Percentiles rank a stretch among this genome's conserved stretches.
Evolutionary conservation across 495 filamentous ascomycete species (phyloP).

Genomic region (Rostrohypoxylon terebratum): DNA sequence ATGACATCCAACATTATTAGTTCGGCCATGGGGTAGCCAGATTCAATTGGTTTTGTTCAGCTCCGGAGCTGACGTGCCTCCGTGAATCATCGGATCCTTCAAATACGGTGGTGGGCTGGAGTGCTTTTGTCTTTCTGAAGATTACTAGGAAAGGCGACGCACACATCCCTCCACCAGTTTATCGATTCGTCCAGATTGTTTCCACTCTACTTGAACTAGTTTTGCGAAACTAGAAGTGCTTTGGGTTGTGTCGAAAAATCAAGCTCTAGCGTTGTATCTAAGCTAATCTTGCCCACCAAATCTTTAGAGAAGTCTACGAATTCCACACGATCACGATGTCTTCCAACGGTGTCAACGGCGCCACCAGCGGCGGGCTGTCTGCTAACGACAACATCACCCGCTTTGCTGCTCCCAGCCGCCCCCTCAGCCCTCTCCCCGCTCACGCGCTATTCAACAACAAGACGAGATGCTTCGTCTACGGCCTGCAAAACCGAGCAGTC

Average conservation of each 20-base stretch:
- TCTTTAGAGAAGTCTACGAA: constrained; percentile 24
- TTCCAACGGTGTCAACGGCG: constrained; percentile 59
- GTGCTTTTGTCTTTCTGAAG: constrained; percentile 13
- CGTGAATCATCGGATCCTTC: constrained; percentile 32
- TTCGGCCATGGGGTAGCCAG: neutral
- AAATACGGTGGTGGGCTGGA: constrained; percentile 8
- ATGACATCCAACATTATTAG: neutral
- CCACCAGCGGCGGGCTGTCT: constrained; percentile 62
- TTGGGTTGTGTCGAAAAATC: constrained; percentile 10
- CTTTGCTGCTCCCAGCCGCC: constrained; percentile 92
- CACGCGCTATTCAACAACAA: constrained; percentile 97
- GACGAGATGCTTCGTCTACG: constrained; percentile 99
- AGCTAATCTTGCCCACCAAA: constrained; percentile 20
- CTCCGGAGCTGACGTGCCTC: constrained; percentile 12
- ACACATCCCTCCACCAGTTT: constrained; percentile 6
- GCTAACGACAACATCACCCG: constrained; percentile 99
- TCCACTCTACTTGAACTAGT: neutral
- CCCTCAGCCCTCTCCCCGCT: constrained; percentile 82
- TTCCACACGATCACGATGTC: constrained; percentile 54
- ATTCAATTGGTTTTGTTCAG: constrained; percentile 17
- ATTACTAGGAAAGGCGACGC: constrained; percentile 6
- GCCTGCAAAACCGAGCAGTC: constrained; percentile 95
- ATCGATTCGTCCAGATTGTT: constrained; percentile 4
- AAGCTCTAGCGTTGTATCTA: neutral
- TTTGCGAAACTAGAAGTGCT: neutral